phyloP scores from a whole-genome alignment of 345 rosid genomes.

The Melaleuca quinquenervia region DNA sequence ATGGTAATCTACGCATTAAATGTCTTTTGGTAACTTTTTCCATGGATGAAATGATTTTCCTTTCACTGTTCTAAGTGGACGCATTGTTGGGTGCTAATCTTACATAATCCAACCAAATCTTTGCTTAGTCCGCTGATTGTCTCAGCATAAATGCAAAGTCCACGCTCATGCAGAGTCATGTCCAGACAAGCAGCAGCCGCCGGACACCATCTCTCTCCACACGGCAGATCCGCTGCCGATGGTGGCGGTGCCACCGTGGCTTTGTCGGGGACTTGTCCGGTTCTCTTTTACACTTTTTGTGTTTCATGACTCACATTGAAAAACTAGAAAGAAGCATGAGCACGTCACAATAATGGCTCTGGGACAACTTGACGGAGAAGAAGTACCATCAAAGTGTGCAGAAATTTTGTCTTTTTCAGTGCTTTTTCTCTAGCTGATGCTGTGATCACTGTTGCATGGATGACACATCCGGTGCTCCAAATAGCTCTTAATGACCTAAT shows the following conservation, averaged over 20 bases:
- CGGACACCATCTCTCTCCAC: not conserved
- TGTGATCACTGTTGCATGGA: not conserved
- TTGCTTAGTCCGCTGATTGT: not conserved
- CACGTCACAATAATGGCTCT: not conserved
- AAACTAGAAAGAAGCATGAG: not conserved
- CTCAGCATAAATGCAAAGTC: not conserved
- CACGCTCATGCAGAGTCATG: not conserved
- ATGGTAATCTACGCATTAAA: not conserved
- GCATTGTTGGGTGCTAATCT: not conserved
- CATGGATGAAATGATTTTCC: not conserved
- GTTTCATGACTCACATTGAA: not conserved
- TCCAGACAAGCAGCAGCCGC: not conserved
- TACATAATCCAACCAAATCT: not conserved
- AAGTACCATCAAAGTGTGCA: not conserved
- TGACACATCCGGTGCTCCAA: not conserved
- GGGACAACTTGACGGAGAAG: not conserved
- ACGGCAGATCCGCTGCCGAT: not conserved
- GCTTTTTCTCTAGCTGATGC: not conserved
- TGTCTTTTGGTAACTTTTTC: not conserved
- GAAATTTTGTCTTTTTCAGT: not conserved
- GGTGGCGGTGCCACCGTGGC: not conserved
- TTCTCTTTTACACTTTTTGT: not conserved
- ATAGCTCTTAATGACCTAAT: not conserved
- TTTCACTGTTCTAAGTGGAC: not conserved
- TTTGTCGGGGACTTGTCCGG: not conserved